Evolutionary conservation across 1,284 basidiomycete genomes (phyloP).

Genomic region (Ceratobasidium sp.): DNA sequence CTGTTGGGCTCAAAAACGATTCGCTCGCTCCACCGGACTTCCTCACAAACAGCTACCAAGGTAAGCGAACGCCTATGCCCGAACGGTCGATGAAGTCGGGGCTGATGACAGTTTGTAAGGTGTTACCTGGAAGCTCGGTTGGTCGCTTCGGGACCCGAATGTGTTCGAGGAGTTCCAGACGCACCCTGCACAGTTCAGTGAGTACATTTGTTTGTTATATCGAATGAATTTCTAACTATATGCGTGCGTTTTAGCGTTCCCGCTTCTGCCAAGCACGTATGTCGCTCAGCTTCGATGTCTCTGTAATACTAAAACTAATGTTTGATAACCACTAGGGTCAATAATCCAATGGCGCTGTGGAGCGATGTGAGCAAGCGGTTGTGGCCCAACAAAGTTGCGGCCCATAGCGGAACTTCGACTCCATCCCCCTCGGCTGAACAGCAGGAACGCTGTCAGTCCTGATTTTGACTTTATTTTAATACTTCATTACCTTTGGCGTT

Average conservation of each 20-base stretch:
- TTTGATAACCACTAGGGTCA: conserved; percentile 13
- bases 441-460: too few relatives aligned
- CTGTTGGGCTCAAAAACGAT: conserved; percentile 68
- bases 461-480: too few relatives aligned
- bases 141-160: conserved; percentile 65
- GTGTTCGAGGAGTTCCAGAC: conserved; percentile 41
- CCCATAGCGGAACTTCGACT: too few relatives aligned
- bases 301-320: neutral
- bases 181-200: conserved; percentile 37
- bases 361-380: conserved; percentile 20
- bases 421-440: too few relatives aligned
- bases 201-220: neutral
- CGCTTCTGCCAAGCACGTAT: conserved; percentile 37
- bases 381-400: conserved; percentile 4
- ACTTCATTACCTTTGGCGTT: too few relatives aligned
- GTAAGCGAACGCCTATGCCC: conserved; percentile 1
- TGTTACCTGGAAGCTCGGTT: conserved; percentile 73
- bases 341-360: conserved; percentile 35
- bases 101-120: conserved; percentile 57
- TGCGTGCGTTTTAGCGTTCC: neutral
- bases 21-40: conserved; percentile 71
- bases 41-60: conserved; percentile 57
- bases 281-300: too few relatives aligned
- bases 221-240: neutral
- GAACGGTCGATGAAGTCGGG: conserved; percentile 61